A percentile compares a stretch with the other conserved stretches of the same genome.
These are phyloP conservation scores for Beauveria rudraprayagi DNA, from an alignment of 2,329 filamentous ascomycete species.

Conservation along the genomic window DNA sequence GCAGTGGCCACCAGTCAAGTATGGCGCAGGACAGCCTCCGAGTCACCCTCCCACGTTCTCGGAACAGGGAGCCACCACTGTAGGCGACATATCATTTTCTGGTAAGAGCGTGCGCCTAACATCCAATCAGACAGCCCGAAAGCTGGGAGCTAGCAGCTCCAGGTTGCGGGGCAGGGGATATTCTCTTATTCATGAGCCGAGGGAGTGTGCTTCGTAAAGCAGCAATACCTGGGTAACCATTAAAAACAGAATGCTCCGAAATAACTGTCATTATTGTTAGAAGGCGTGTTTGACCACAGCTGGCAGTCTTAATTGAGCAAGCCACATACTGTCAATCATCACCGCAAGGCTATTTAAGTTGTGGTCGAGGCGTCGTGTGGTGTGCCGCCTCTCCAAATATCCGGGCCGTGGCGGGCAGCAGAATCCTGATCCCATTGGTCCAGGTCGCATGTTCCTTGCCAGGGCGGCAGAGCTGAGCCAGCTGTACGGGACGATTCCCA, in stretches of 20 bases:
- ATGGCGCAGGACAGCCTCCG: neutral
- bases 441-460: neutral
- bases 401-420: slow-evolving; percentile 2
- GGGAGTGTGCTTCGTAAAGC: neutral
- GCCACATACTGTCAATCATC: neutral
- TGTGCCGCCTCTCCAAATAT: neutral
- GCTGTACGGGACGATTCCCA: neutral
- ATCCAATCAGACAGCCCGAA: slow-evolving; percentile 14
- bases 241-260: neutral
- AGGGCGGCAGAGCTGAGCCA: slow-evolving; percentile 3
- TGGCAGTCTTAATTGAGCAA: neutral
- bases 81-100: slow-evolving; percentile 15
- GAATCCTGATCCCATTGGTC: neutral
- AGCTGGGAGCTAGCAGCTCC: neutral
- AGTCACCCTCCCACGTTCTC: slow-evolving; percentile 2
- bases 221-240: neutral
- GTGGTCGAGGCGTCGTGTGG: neutral
- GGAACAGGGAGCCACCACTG: slow-evolving; percentile 4
- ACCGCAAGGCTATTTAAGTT: neutral
- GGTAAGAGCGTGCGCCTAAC: slow-evolving; percentile 7
- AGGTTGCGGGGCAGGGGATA: neutral
- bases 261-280: neutral
- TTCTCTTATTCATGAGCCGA: neutral
- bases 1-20: neutral
- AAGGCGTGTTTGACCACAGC: neutral